Conservation (phyloP, 2,329 filamentous ascomycete genomes). For the Aspergillus flavus region DNA sequence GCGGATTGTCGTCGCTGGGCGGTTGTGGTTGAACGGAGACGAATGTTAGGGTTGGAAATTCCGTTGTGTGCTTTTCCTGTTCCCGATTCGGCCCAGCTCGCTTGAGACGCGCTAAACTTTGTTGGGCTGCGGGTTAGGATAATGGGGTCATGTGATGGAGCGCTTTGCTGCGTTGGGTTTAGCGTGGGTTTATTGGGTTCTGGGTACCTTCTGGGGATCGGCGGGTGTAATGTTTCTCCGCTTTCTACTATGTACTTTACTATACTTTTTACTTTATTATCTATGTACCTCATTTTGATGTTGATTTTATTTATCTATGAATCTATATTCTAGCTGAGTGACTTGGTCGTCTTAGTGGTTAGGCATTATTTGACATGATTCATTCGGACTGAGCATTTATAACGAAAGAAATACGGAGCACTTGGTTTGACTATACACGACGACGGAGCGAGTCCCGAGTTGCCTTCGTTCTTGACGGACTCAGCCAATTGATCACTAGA, state of each 20-base stretch:
- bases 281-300: too few species aligned
- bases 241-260: background rate
- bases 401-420: too few species aligned
- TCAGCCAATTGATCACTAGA: too few species aligned
- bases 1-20: conserved; percentile 38
- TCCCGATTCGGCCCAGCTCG: conserved; percentile 33
- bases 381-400: too few species aligned
- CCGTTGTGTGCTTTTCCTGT: conserved; percentile 35
- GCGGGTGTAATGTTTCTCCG: conserved; percentile 15
- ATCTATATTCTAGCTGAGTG: too few species aligned
- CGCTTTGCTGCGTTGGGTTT: background rate
- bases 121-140: conserved; percentile 15
- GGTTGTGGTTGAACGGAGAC: conserved; percentile 31
- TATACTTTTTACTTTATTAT: background rate
- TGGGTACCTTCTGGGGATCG: background rate
- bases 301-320: too few species aligned
- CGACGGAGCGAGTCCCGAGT: too few species aligned
- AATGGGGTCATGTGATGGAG: conserved; percentile 15
- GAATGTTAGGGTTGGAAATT: conserved; percentile 36
- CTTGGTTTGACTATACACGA: too few species aligned
- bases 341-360: too few species aligned
- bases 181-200: background rate
- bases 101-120: conserved; percentile 31
- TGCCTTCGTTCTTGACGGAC: too few species aligned
- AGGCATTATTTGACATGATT: too few species aligned